phyloP scores from a whole-genome alignment of 2,329 filamentous ascomycete species.

The Trichoderma asperellum region DNA sequence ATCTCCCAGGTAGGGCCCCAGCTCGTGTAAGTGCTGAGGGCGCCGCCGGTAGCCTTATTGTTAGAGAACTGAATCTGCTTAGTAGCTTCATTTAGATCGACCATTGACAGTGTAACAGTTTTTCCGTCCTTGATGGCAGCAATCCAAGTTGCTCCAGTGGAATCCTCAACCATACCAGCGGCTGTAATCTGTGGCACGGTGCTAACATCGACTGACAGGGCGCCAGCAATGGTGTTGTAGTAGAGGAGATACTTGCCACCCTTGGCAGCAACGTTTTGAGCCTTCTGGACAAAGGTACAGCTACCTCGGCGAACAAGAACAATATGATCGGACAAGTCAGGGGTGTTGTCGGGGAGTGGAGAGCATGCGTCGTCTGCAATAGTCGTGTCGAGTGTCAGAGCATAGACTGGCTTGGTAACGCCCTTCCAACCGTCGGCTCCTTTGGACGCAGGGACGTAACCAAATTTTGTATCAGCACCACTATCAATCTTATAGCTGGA shows the following conservation, averaged over 20 bases:
- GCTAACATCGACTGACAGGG: constrained; percentile 42
- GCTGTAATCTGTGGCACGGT: constrained; percentile 39
- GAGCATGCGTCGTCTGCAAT: constrained; percentile 56
- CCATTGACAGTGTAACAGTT: constrained; percentile 50
- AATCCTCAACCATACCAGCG: constrained; percentile 48
- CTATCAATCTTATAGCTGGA: constrained; percentile 45
- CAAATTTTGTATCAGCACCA: constrained; percentile 45
- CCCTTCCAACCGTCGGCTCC: constrained; percentile 44
- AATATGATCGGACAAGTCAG: constrained; percentile 60
- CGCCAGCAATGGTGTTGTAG: constrained; percentile 58
- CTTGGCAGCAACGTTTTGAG: constrained; percentile 53
- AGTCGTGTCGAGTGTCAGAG: constrained; percentile 54
- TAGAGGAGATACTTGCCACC: constrained; percentile 65
- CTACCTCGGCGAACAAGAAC: constrained; percentile 63
- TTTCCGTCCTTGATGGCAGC: constrained; percentile 48
- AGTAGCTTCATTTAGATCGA: constrained; percentile 43
- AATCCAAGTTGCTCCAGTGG: constrained; percentile 51
- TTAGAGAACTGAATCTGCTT: constrained; percentile 30
- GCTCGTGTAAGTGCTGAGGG: constrained; percentile 56
- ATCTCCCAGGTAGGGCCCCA: constrained; percentile 67
- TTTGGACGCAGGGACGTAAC: constrained; percentile 49
- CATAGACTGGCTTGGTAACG: constrained; percentile 53
- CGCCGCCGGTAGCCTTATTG: constrained; percentile 55
- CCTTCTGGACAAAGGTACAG: constrained; percentile 61
- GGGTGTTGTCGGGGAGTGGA: constrained; percentile 55